These are phyloP conservation scores for Pyrus communis DNA, from an alignment of 306 rosid genomes.

Conservation along the genomic window DNA sequence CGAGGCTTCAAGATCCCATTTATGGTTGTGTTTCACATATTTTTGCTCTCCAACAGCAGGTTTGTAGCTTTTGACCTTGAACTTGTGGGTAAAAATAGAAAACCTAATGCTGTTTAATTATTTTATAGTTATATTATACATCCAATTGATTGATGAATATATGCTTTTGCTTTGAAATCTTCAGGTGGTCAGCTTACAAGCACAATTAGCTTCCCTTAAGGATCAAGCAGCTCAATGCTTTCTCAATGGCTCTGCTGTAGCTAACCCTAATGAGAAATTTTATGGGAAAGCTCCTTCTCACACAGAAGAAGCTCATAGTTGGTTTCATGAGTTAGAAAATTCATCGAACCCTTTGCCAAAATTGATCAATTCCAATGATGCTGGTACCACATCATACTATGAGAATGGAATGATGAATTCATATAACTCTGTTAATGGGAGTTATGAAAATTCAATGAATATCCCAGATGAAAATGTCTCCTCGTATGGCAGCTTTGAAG, in stretches of 20 bases:
- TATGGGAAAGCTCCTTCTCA: constrained; percentile 4
- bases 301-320: constrained; percentile 41
- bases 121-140: background rate
- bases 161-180: constrained; percentile 5
- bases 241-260: constrained; percentile 26
- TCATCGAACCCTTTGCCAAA: constrained; percentile 35
- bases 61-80: constrained; percentile 3
- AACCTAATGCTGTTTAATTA: background rate
- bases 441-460: constrained; percentile 26
- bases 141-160: background rate
- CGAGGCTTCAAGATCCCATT: constrained; percentile 91
- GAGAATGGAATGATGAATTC: constrained; percentile 31
- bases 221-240: constrained; percentile 65
- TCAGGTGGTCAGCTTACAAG: constrained; percentile 85
- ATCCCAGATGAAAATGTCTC: constrained; percentile 49
- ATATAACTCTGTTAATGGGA: constrained; percentile 37
- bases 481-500: constrained; percentile 69
- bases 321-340: constrained; percentile 42
- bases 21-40: constrained; percentile 98
- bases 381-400: constrained; percentile 25
- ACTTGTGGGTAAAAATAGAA: background rate
- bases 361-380: constrained; percentile 25
- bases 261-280: constrained; percentile 55
- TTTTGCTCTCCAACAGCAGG: constrained; percentile 96
- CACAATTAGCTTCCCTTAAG: constrained; percentile 74